These are phyloP conservation scores for Harrya chromipes DNA, from an alignment of 768 basidiomycete species.

Conservation along the genomic window DNA sequence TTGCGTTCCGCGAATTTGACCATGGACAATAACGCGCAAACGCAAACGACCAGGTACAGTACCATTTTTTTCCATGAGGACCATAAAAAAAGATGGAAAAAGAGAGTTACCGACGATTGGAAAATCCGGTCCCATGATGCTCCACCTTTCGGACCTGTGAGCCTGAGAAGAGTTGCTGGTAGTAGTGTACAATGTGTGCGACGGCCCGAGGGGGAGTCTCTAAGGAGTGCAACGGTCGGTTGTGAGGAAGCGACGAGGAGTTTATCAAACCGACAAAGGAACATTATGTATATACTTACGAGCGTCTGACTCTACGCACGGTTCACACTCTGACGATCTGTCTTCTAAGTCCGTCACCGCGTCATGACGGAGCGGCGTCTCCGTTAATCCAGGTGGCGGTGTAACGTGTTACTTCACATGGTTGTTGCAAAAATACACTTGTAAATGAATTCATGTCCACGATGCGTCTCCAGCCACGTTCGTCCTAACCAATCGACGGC, in stretches of 20 bases:
- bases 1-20: not conserved
- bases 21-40: not conserved
- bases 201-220: no score
- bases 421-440: not conserved
- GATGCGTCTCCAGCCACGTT: no score
- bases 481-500: no score
- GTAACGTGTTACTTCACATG: not conserved
- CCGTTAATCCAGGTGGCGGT: not conserved
- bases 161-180: not conserved
- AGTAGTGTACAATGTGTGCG: no score
- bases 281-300: not conserved
- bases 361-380: not conserved
- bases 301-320: no score
- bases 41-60: not conserved
- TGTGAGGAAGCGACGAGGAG: not conserved
- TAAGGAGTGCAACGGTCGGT: no score
- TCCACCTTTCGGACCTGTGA: not conserved
- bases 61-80: no score
- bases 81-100: not conserved
- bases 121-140: not conserved
- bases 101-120: not conserved
- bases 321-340: no score
- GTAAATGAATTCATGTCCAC: no score
- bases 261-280: conserved; percentile 9
- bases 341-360: no score